phyloP scores from a whole-genome alignment of 2,329 filamentous ascomycete genomes.

The Sporothrix mexicana region DNA sequence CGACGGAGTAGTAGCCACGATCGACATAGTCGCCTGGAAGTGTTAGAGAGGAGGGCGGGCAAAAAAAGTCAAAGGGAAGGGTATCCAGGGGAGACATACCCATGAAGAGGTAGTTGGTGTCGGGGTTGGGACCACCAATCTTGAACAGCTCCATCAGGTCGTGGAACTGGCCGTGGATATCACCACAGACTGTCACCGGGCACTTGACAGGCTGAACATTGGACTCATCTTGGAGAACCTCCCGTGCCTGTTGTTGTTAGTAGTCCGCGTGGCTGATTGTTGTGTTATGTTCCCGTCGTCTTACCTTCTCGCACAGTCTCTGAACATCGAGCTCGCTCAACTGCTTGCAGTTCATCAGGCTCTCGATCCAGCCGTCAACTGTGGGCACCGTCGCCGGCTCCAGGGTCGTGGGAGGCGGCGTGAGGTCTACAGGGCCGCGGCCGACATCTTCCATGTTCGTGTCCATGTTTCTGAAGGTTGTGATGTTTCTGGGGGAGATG shows the following conservation, averaged over 20 bases:
- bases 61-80: neutral
- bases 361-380: conserved; percentile 98
- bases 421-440: conserved; percentile 79
- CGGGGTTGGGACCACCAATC: conserved; percentile 95
- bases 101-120: conserved; percentile 99
- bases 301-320: conserved; percentile 95
- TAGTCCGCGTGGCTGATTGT: neutral
- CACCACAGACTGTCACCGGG: conserved; percentile 96
- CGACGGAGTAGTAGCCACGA: conserved; percentile 97
- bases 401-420: conserved; percentile 62
- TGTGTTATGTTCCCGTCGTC: conserved; percentile 41
- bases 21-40: conserved; percentile 93
- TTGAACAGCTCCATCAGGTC: conserved; percentile 99
- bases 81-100: no score
- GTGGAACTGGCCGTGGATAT: conserved; percentile 99
- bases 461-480: conserved; percentile 69
- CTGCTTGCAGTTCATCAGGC: conserved; percentile 98
- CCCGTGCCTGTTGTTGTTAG: conserved; percentile 70
- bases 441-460: conserved; percentile 99
- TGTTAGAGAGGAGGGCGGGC: conserved; percentile 13
- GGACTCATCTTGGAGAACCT: conserved; percentile 95
- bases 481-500: neutral
- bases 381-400: conserved; percentile 92
- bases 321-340: conserved; percentile 92
- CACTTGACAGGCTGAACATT: conserved; percentile 99